Evolutionary conservation across 2,329 filamentous ascomycete genomes (phyloP).

Genomic region (Aureobasidium lini): DNA sequence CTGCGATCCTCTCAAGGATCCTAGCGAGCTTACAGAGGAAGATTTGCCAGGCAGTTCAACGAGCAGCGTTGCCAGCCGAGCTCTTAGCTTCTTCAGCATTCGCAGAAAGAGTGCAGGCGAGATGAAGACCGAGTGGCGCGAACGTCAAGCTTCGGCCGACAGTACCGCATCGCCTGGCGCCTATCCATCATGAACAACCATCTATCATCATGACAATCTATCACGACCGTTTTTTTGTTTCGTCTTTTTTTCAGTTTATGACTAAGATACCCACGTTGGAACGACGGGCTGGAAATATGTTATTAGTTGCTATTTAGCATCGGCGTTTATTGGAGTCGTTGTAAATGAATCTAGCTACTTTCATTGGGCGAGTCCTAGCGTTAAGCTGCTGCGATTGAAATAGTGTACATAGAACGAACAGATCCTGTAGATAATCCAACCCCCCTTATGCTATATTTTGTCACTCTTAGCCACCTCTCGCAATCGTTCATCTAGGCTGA

Average conservation of each 20-base stretch:
- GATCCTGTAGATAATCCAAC: too few species aligned
- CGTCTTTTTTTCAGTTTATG: background rate
- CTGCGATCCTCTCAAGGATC: constrained; percentile 31
- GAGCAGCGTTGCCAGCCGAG: constrained; percentile 24
- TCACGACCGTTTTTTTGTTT: background rate
- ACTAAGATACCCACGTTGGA: constrained; percentile 6
- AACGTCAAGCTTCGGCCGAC: constrained; percentile 9
- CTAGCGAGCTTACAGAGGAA: background rate
- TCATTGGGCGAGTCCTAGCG: background rate
- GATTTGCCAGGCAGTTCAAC: constrained; percentile 20
- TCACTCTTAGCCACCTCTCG: too few species aligned
- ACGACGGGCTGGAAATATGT: background rate
- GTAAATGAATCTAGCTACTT: background rate
- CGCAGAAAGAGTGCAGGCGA: constrained; percentile 19
- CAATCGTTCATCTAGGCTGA: too few species aligned
- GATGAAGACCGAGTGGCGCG: constrained; percentile 14
- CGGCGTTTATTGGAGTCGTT: background rate
- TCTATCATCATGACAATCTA: background rate
- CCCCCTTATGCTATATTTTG: too few species aligned
- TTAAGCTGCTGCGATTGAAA: background rate
- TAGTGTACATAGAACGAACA: background rate
- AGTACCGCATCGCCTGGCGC: background rate
- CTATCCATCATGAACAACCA: background rate
- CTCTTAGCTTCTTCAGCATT: constrained; percentile 26
- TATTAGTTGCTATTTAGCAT: constrained; percentile 1